Percentiles rank a stretch among this genome's conserved stretches.
phyloP scores from a whole-genome alignment of 2,329 filamentous ascomycete genomes.

The Incumbomyces delicatus region DNA sequence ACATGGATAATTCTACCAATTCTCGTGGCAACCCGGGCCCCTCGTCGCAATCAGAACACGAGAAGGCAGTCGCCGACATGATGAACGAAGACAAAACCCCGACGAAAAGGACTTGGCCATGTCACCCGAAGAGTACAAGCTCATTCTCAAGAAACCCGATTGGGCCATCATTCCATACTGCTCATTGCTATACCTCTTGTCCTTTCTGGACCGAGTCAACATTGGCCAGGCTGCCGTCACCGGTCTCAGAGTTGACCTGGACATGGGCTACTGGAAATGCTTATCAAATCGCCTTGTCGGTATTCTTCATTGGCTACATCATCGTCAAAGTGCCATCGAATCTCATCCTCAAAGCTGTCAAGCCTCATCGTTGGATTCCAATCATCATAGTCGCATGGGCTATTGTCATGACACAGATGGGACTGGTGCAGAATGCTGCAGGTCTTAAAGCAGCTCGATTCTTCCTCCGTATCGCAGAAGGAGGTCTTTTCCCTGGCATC shows the following conservation, averaged over 20 bases:
- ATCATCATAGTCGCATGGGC: constrained; percentile 34
- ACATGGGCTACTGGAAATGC: constrained; percentile 31
- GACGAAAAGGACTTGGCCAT: too few species aligned
- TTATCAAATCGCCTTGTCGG: constrained; percentile 26
- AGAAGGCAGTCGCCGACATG: too few species aligned
- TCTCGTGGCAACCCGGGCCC: too few species aligned
- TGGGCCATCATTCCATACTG: constrained; percentile 3
- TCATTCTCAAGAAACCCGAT: constrained; percentile 4
- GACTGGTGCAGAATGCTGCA: constrained; percentile 35
- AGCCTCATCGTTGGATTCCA: constrained; percentile 19
- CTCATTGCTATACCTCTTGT: constrained; percentile 28
- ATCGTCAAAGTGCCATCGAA: constrained; percentile 54
- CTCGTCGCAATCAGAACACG: too few species aligned
- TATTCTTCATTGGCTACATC: constrained; percentile 46
- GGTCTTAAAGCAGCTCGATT: constrained; percentile 36
- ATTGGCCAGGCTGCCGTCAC: constrained; percentile 38
- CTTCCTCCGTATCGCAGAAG: constrained; percentile 31
- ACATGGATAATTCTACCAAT: too few species aligned
- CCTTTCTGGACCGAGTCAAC: constrained; percentile 34
- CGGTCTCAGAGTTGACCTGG: constrained; percentile 32
- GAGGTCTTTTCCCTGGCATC: constrained; percentile 34
- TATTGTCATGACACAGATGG: constrained; percentile 41
- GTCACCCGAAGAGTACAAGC: too few species aligned
- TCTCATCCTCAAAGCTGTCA: constrained; percentile 46
- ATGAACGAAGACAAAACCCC: too few species aligned